These are phyloP conservation scores for Penicillium sp. DNA, from an alignment of 2,329 filamentous ascomycete genomes.

Conservation along the genomic window DNA sequence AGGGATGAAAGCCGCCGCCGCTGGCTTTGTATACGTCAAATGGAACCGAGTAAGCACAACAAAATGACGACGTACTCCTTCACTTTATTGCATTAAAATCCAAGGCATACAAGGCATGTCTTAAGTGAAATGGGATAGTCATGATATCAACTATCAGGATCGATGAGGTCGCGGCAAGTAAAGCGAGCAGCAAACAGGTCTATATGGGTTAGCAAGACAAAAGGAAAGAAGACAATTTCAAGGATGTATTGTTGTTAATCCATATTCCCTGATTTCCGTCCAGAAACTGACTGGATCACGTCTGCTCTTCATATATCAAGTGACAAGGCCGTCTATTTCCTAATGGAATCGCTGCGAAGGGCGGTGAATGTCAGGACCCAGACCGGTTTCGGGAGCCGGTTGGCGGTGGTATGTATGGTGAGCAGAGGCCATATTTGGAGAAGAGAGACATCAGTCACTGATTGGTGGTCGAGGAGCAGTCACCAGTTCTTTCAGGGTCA, in stretches of 20 bases:
- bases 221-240: not conserved
- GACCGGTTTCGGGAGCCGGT: not conserved
- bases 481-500: conserved; percentile 9
- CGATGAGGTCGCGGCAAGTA: no score
- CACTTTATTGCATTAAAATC: not conserved
- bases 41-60: not conserved
- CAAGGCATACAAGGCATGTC: not conserved
- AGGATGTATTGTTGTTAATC: not conserved
- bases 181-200: not conserved
- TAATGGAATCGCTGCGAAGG: not conserved
- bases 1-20: not conserved
- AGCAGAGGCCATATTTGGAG: not conserved
- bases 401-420: not conserved
- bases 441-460: not conserved
- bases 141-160: conserved; percentile 1
- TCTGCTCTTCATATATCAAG: conserved; percentile 8
- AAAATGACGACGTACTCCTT: not conserved
- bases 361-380: not conserved
- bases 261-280: not conserved
- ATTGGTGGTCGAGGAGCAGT: conserved; percentile 6
- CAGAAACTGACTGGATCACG: conserved; percentile 13
- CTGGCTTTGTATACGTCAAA: conserved; percentile 1
- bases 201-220: not conserved
- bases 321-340: conserved; percentile 7
- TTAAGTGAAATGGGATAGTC: not conserved